Conservation (phyloP, 305 asterid genomes). For the Galium porrigens region DNA sequence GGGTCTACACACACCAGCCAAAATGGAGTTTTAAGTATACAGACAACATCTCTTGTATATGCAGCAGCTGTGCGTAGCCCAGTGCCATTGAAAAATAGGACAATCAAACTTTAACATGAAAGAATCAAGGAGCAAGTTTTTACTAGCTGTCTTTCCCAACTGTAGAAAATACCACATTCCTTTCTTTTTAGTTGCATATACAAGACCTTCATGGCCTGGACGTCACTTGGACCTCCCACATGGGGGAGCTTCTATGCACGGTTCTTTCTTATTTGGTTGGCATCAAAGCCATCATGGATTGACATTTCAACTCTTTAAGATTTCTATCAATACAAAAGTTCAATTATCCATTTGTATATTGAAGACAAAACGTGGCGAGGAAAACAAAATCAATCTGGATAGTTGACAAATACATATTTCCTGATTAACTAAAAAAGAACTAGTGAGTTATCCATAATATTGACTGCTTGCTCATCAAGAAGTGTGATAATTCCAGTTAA, state of each 20-base stretch:
- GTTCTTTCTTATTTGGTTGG: not conserved
- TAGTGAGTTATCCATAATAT: not conserved
- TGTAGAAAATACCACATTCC: not conserved
- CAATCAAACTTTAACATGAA: not conserved
- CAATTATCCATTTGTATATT: too few relatives aligned
- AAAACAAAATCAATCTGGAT: not conserved
- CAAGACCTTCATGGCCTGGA: not conserved
- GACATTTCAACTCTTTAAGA: not conserved
- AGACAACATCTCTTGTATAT: conserved; percentile 3
- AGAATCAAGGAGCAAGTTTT: not conserved
- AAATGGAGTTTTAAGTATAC: not conserved
- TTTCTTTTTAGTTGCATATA: not conserved
- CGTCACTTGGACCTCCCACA: not conserved
- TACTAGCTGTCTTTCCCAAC: not conserved
- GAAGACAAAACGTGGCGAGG: too few relatives aligned
- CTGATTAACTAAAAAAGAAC: not conserved
- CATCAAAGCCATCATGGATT: not conserved
- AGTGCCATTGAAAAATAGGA: not conserved
- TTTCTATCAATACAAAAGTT: too few relatives aligned
- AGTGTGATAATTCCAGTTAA: not conserved
- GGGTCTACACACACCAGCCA: not conserved
- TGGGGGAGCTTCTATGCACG: not conserved
- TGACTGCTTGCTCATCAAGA: not conserved
- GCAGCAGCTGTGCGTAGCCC: not conserved
- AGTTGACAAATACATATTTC: not conserved